Conservation (phyloP, 2,329 filamentous ascomycete species). For the Xylariaceae sp. region DNA sequence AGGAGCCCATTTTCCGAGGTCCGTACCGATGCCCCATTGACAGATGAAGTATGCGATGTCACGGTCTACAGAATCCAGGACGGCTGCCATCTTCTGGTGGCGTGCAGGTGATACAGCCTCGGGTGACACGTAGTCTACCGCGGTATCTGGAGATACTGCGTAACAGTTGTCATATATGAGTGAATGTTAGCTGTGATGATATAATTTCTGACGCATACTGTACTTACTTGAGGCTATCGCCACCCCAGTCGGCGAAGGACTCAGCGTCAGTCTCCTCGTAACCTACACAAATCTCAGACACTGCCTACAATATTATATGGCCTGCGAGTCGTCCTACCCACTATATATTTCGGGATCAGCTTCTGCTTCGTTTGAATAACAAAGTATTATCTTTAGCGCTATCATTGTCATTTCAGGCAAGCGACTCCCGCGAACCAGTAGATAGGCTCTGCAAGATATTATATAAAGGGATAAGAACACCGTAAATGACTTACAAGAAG, state of each 20-base stretch:
- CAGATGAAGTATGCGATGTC: slow-evolving; percentile 57
- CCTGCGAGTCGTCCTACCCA: slow-evolving; percentile 41
- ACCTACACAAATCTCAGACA: slow-evolving; percentile 34
- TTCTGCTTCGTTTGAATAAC: too few species aligned
- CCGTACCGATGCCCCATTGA: slow-evolving; percentile 58
- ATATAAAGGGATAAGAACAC: too few species aligned
- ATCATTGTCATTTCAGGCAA: too few species aligned
- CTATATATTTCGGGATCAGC: too few species aligned
- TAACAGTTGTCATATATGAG: neutral
- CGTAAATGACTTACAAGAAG: too few species aligned
- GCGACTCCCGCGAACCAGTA: too few species aligned
- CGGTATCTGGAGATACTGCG: slow-evolving; percentile 46
- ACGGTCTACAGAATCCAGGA: slow-evolving; percentile 47
- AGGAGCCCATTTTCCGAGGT: slow-evolving; percentile 54
- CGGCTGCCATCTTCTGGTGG: slow-evolving; percentile 53
- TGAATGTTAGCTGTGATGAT: neutral
- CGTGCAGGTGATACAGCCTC: slow-evolving; percentile 48
- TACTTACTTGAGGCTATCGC: slow-evolving; percentile 58
- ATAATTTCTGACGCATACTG: neutral
- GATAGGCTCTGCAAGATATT: too few species aligned
- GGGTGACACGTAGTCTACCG: slow-evolving; percentile 49
- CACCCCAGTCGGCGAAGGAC: slow-evolving; percentile 51
- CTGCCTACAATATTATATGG: neutral
- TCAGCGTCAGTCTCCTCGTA: slow-evolving; percentile 50
- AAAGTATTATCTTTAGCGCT: too few species aligned